These are phyloP conservation scores for Fusarium neocosmosporiellum DNA, from an alignment of 2,329 filamentous ascomycete species.

Conservation along the genomic window DNA sequence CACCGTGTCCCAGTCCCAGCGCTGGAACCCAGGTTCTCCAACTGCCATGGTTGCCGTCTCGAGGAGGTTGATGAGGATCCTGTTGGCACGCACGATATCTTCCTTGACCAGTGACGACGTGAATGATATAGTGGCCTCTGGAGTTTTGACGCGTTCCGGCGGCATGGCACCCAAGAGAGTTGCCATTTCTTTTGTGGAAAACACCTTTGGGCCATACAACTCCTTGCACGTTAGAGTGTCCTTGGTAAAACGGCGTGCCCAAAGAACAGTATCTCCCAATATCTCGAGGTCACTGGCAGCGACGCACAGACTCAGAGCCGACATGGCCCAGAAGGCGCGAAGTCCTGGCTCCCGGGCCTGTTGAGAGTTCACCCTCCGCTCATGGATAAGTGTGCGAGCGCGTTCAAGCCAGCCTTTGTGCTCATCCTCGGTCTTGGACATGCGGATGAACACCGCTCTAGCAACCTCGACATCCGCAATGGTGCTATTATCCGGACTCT, in stretches of 20 bases:
- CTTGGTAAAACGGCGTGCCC: slow-evolving; percentile 47
- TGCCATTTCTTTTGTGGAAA: slow-evolving; percentile 32
- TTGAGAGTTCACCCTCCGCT: slow-evolving; percentile 38
- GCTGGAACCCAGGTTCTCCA: slow-evolving; percentile 25
- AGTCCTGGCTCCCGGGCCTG: slow-evolving; percentile 33
- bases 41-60: slow-evolving; percentile 24
- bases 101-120: background rate
- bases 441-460: slow-evolving; percentile 24
- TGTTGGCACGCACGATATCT: slow-evolving; percentile 21
- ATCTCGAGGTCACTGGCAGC: slow-evolving; percentile 39
- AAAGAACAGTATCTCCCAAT: slow-evolving; percentile 38
- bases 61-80: slow-evolving; percentile 25
- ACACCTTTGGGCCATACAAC: slow-evolving; percentile 22
- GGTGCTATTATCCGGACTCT: background rate
- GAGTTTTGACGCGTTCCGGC: background rate
- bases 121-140: slow-evolving; percentile 1
- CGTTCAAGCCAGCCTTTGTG: slow-evolving; percentile 29
- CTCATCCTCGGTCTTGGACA: slow-evolving; percentile 6
- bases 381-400: slow-evolving; percentile 16
- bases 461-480: slow-evolving; percentile 27
- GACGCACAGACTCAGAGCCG: slow-evolving; percentile 43
- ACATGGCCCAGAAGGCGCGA: slow-evolving; percentile 42
- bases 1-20: slow-evolving; percentile 8
- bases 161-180: slow-evolving; percentile 34
- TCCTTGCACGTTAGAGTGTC: slow-evolving; percentile 28